phyloP scores from a whole-genome alignment of 2,329 filamentous ascomycete genomes.

The Parafenestella ontariensis region DNA sequence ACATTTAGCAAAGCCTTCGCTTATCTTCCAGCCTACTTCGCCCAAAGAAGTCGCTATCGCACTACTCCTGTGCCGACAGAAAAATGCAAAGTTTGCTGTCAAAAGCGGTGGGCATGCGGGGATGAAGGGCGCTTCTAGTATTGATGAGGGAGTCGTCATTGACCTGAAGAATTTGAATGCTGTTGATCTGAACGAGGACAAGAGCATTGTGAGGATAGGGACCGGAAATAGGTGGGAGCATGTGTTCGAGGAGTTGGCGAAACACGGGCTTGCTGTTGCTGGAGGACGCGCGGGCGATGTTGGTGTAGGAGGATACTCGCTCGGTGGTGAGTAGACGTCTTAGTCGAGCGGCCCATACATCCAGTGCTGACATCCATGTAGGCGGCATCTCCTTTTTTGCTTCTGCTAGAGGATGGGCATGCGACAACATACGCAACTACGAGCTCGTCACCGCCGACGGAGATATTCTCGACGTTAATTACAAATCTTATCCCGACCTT shows the following conservation, averaged over 20 bases:
- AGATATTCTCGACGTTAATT: slow-evolving; percentile 28
- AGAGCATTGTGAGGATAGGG: slow-evolving; percentile 29
- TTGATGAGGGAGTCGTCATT: slow-evolving; percentile 51
- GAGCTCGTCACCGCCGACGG: slow-evolving; percentile 39
- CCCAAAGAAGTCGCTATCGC: slow-evolving; percentile 6
- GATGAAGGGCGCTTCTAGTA: slow-evolving; percentile 48
- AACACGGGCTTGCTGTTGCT: slow-evolving; percentile 26
- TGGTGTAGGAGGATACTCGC: slow-evolving; percentile 35
- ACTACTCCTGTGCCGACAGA: slow-evolving; percentile 1
- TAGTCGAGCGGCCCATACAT: slow-evolving; percentile 16
- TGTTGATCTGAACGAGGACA: slow-evolving; percentile 25
- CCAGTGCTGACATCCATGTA: background rate
- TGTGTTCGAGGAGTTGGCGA: slow-evolving; percentile 34
- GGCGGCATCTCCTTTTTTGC: slow-evolving; percentile 43
- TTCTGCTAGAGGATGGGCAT: slow-evolving; percentile 33
- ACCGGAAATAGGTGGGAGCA: slow-evolving; percentile 38
- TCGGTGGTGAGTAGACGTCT: slow-evolving; percentile 28
- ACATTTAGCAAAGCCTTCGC: background rate
- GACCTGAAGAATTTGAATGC: slow-evolving; percentile 43
- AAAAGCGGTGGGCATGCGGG: slow-evolving; percentile 52
- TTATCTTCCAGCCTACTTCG: slow-evolving; percentile 6
- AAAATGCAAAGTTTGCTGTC: slow-evolving; percentile 42
- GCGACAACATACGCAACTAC: slow-evolving; percentile 40
- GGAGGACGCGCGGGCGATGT: slow-evolving; percentile 33
- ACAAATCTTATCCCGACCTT: slow-evolving; percentile 45